Evolutionary conservation across 257 asterid genomes (phyloP).

Genomic region (Penstemon davidsonii): DNA sequence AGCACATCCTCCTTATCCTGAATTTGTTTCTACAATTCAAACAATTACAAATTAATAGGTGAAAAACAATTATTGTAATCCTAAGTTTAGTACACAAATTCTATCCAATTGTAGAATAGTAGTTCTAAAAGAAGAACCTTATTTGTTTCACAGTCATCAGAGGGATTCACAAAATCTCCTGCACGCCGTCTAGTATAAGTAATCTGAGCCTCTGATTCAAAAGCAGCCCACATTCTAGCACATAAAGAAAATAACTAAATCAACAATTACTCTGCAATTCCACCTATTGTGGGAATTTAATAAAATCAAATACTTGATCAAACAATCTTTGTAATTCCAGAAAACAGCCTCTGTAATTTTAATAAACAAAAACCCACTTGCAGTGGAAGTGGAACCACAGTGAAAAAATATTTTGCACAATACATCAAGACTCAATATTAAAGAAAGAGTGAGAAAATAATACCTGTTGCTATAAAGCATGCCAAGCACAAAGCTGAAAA

Average conservation of each 20-base stretch:
- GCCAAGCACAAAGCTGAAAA: slow-evolving; percentile 66
- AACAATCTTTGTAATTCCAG: too few relatives aligned
- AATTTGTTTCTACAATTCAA: slow-evolving; percentile 28
- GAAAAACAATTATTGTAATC: neutral
- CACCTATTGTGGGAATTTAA: too few relatives aligned
- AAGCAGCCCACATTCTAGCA: slow-evolving; percentile 48
- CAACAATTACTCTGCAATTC: neutral
- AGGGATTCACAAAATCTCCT: slow-evolving; percentile 29
- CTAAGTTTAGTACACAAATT: neutral
- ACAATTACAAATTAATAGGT: neutral
- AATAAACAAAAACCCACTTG: neutral
- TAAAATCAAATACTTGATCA: too few relatives aligned
- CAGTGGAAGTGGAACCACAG: neutral
- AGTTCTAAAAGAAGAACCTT: slow-evolving; percentile 28
- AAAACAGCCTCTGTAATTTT: neutral
- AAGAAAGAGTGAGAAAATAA: slow-evolving; percentile 5
- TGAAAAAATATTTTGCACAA: neutral
- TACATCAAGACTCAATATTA: neutral
- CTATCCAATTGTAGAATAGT: neutral
- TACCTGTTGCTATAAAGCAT: slow-evolving; percentile 56
- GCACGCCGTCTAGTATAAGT: slow-evolving; percentile 32
- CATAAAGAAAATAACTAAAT: slow-evolving; percentile 23
- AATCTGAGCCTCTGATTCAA: slow-evolving; percentile 36
- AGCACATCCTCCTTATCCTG: slow-evolving; percentile 46
- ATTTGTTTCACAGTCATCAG: slow-evolving; percentile 41